Percentiles rank a stretch among this genome's conserved stretches.
Evolutionary conservation across 2,329 filamentous ascomycete species (phyloP).

Genomic region (Ceratocystis papillata): DNA sequence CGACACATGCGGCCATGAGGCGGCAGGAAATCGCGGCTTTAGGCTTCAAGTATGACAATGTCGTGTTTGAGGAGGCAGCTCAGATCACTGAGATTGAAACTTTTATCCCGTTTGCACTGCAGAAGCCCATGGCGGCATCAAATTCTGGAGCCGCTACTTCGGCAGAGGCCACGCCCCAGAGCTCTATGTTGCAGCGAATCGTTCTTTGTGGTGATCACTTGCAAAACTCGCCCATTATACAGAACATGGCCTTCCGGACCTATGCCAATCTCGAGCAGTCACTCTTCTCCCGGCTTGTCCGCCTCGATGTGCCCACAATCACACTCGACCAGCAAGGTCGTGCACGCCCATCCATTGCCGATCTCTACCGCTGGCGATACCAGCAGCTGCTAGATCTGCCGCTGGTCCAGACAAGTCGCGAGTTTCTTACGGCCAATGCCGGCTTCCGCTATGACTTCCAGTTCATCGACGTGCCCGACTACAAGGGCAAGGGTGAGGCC

Average conservation of each 20-base stretch:
- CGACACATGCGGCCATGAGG: conserved; percentile 92
- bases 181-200: conserved; percentile 64
- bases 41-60: conserved; percentile 96
- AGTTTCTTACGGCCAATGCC: conserved; percentile 75
- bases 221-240: conserved; percentile 92
- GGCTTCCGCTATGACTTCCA: conserved; percentile 93
- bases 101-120: conserved; percentile 89
- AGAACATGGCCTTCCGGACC: conserved; percentile 85
- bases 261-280: conserved; percentile 96
- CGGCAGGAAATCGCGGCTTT: conserved; percentile 78
- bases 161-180: conserved; percentile 33
- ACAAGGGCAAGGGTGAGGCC: conserved; percentile 77
- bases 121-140: conserved; percentile 60
- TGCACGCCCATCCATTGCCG: conserved; percentile 73
- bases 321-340: conserved; percentile 89
- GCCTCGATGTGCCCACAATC: conserved; percentile 83
- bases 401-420: conserved; percentile 53
- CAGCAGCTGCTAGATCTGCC: conserved; percentile 67
- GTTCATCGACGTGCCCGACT: conserved; percentile 90
- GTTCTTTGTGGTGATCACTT: conserved; percentile 92
- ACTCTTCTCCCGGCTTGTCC: conserved; percentile 80
- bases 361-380: conserved; percentile 91
- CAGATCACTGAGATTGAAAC: conserved; percentile 97
- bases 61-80: conserved; percentile 96
- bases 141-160: not conserved